Base-by-base conservation (phyloP, 164 flowering plant species). In the Stephania cephalantha region DNA sequence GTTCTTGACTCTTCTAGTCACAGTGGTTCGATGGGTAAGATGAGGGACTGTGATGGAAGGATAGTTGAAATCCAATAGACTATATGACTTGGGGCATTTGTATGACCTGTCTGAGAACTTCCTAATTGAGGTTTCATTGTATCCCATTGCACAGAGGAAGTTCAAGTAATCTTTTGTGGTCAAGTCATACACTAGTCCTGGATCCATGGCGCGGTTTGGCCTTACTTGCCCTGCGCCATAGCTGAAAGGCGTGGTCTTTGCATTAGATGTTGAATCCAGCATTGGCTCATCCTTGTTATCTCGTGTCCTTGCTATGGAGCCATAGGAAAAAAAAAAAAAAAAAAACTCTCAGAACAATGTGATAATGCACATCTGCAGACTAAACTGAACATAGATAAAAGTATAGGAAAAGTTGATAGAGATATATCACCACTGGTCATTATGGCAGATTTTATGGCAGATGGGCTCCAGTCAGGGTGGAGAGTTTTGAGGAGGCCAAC, bases 101-200 rank as follows among this genome's bases (percentile, higher is more conserved):
- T 81, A 31, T 11, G 73, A 22, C 25, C 6, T 11, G 7, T 44
- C 67, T 17, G 73, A 4, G 31, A 79, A 79, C 44, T 22, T 48
- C 12, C 29, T 11, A 17, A 79, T n/a, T 42, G 35, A 46, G 22
- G 67, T 46, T 7, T 72, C 65, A 44, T 63, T 70, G 64, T 79
- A 79, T 52, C 87, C 88, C n/a, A 20, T n/a, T 20, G 84, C 78
- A 46, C 91, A 89, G 0, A 89, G 81, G 77, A 89, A 87, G 79
- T 85, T 72, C 73, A 87, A 68, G 82, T 89, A 87, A 45, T 88
- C 93, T 9, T 71, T 63, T 4, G 30, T 18, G 6, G 71, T 77
- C 46, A 88, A 46, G 84, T 89, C 93, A 44, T 89, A 89, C 69
- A 89, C 86, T 80, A 89, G 76, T 2, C 93, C 91, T 15, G 91